phyloP scores from a whole-genome alignment of 192 early-diverging fungal genomes.

The Spinellus fusiger region DNA sequence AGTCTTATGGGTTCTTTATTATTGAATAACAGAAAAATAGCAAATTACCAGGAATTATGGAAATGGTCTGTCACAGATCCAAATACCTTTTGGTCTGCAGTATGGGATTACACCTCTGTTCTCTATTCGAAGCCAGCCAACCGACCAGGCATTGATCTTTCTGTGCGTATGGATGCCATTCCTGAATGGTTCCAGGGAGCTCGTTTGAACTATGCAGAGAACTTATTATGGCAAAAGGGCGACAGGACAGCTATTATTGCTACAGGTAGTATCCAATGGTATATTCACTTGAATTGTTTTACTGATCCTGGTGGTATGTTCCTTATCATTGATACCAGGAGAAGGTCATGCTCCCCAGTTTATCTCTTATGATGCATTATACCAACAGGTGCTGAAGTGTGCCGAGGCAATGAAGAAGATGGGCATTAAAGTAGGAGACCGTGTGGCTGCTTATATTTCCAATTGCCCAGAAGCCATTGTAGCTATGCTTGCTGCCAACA shows the following conservation, averaged over 20 bases:
- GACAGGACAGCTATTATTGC: slow-evolving; percentile 50
- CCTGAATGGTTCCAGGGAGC: slow-evolving; percentile 90
- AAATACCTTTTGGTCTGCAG: slow-evolving; percentile 79
- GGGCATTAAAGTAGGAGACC: slow-evolving; percentile 76
- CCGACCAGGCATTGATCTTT: slow-evolving; percentile 57
- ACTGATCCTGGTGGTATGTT: not conserved
- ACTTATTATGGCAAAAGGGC: slow-evolving; percentile 58
- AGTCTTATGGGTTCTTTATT: not conserved
- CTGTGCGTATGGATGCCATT: slow-evolving; percentile 75
- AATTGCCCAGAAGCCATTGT: slow-evolving; percentile 82
- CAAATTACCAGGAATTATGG: slow-evolving; percentile 70
- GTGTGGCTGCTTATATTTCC: slow-evolving; percentile 84
- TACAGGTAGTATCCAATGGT: slow-evolving; percentile 28
- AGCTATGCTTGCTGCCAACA: slow-evolving; percentile 70
- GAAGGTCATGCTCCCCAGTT: slow-evolving; percentile 32
- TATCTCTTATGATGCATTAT: slow-evolving; percentile 69
- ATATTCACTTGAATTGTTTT: not conserved
- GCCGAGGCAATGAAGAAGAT: slow-evolving; percentile 64
- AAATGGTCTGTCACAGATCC: slow-evolving; percentile 77
- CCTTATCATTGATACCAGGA: slow-evolving; percentile 17
- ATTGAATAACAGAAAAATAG: not conserved
- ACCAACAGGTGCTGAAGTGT: slow-evolving; percentile 59
- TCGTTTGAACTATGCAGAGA: slow-evolving; percentile 88
- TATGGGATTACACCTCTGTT: slow-evolving; percentile 75
- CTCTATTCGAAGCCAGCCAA: slow-evolving; percentile 35